Conservation (phyloP, 2,329 filamentous ascomycete genomes). For the Emericellopsis cladophorae region DNA sequence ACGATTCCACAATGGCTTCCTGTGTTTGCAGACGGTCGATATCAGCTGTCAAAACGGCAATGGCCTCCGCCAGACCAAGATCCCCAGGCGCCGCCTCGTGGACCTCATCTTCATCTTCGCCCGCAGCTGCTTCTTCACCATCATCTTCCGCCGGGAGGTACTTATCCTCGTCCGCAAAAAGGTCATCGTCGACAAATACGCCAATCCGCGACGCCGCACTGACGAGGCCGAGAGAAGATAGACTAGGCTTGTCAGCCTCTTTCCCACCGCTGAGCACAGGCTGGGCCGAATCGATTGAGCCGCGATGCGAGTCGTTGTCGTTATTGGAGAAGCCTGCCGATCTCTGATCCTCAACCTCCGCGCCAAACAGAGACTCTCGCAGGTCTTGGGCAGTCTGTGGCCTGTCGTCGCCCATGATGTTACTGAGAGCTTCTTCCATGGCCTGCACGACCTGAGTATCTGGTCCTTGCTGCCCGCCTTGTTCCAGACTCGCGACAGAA, state of each 20-base stretch:
- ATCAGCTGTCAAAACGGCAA: conserved; percentile 74
- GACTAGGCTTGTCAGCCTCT: conserved; percentile 61
- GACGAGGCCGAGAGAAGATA: conserved; percentile 83
- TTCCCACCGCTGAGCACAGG: conserved; percentile 16
- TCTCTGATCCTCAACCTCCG: conserved; percentile 14
- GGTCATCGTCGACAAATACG: conserved; percentile 85
- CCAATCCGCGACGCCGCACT: conserved; percentile 78
- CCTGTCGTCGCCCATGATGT: conserved; percentile 75
- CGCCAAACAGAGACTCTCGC: conserved; percentile 50
- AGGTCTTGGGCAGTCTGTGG: conserved; percentile 51
- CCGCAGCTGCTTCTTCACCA: conserved; percentile 24
- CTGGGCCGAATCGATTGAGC: conserved; percentile 43
- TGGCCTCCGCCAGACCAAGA: conserved; percentile 84
- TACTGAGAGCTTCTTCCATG: conserved; percentile 82
- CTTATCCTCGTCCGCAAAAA: conserved; percentile 81
- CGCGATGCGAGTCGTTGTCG: conserved; percentile 48
- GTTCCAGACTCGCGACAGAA: conserved; percentile 70
- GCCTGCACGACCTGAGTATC: conserved; percentile 78
- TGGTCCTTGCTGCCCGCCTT: conserved; percentile 46
- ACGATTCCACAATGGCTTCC: conserved; percentile 79
- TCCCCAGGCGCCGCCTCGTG: conserved; percentile 92
- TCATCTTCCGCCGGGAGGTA: conserved; percentile 73
- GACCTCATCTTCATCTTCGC: conserved; percentile 65
- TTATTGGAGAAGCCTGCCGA: conserved; percentile 34
- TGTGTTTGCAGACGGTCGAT: conserved; percentile 83